Percentiles rank a stretch among this genome's conserved stretches.
Evolutionary conservation across 805 yeast genomes (phyloP).

Genomic region (Yamadazyma takamatsuzukensis): DNA sequence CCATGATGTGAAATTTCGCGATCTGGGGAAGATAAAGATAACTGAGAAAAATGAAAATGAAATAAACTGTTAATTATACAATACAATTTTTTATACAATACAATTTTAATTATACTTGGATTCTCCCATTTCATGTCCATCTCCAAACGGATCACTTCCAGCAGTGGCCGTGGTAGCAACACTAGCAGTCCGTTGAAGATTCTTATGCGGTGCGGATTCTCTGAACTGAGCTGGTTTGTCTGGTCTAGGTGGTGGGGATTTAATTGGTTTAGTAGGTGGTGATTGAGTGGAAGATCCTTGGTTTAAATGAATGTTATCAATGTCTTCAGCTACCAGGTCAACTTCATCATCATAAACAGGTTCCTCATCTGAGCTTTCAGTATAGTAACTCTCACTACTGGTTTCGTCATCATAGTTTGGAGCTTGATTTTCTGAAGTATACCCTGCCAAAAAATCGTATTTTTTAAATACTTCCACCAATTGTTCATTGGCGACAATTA

Average conservation of each 20-base stretch:
- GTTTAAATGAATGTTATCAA: slow-evolving; percentile 9
- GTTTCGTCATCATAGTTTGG: slow-evolving; percentile 28
- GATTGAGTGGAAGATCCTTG: slow-evolving; percentile 1
- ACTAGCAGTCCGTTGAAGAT: slow-evolving; percentile 19
- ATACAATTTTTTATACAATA: no score
- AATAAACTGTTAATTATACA: no score
- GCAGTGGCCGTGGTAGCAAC: slow-evolving; percentile 22
- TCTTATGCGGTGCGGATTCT: slow-evolving; percentile 10
- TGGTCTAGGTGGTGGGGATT: slow-evolving; percentile 27
- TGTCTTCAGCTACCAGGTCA: slow-evolving; percentile 16
- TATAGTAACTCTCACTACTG: slow-evolving; percentile 37
- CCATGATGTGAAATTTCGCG: not conserved
- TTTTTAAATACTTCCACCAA: slow-evolving; percentile 67
- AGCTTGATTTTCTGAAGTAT: slow-evolving; percentile 36
- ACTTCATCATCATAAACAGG: slow-evolving; percentile 10
- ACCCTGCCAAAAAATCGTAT: slow-evolving; percentile 57
- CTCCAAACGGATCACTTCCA: slow-evolving; percentile 39
- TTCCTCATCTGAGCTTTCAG: slow-evolving; percentile 30
- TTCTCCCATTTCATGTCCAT: slow-evolving; percentile 19
- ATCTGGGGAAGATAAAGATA: no score
- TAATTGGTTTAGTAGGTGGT: slow-evolving; percentile 6
- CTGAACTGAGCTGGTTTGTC: slow-evolving; percentile 16
- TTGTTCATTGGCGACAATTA: slow-evolving; percentile 88
- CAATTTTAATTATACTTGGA: slow-evolving; percentile 15
- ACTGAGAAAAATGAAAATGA: no score